Evolutionary conservation across 257 asterid genomes (phyloP), one percentile per base, ranked within the genome.

Genomic region (Apocynum venetum): DNA sequence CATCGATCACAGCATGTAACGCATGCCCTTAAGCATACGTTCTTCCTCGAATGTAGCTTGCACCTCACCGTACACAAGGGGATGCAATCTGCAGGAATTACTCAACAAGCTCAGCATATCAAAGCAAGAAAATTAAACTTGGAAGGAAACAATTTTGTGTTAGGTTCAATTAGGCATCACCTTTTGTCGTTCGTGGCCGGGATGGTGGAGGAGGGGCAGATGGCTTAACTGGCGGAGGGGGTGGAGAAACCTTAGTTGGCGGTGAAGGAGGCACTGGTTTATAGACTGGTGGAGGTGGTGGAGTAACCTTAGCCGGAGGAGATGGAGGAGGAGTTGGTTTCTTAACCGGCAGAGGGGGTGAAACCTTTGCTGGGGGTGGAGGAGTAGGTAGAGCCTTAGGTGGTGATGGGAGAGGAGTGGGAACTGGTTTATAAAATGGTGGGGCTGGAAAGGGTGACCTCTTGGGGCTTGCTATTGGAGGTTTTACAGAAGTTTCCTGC

Each of bases 1-100:
- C 98, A 93, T 53, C 96, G 80, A 0, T 73, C 81, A 36, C 98
- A 93, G 84, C 97, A 93, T 0, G 97, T 87, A 77, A 86, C 49
- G 85, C 98, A 93, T 0, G 89, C 94, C 63, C 97, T 88, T 82
- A 86, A 4, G 88, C 98, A 93, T 0, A 85, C 17, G 0, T 90
- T 90, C 89, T 81, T 67, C 79, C 96, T 72, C 0, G 89, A 88
- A 61, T 89, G 93, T 0, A 81, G 46, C 77, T 80, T 85, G 87
- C 97, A 93, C 85, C 96, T 82, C 55, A 81, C 95, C 71, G 1
- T 20, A 43, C 98, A 93, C 19, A 80, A 75, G 17, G 96, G 90
- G 7, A 3, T 12, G 82, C 98, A 93, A 48, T 90, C 96, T 93
- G 91, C 76, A 63, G 61, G 3, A 12, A 56, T 9, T 25, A 25